Conservation (phyloP, 257 asterid species). For the Parsonsia alboflavescens region DNA sequence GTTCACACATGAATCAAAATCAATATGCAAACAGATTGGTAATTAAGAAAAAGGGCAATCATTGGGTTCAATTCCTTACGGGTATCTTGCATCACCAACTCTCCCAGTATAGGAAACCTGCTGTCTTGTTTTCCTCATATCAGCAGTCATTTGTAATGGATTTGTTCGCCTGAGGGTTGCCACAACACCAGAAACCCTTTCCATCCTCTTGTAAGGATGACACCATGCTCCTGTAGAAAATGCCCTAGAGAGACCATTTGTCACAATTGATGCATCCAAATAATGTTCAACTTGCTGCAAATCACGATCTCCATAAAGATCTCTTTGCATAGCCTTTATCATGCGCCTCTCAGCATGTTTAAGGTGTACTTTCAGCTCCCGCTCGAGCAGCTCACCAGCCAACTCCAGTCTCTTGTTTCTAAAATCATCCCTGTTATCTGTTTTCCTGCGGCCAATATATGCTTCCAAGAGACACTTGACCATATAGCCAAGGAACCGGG, state of each 20-base stretch:
- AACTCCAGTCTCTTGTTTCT: conserved; percentile 89
- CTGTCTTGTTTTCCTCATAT: conserved; percentile 92
- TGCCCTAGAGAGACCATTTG: conserved; percentile 91
- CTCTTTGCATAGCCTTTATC: conserved; percentile 73
- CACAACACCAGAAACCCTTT: conserved; percentile 78
- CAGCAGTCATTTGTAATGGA: conserved; percentile 77
- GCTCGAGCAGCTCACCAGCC: conserved; percentile 82
- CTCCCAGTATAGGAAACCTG: conserved; percentile 87
- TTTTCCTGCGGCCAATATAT: conserved; percentile 63
- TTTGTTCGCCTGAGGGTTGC: conserved; percentile 86
- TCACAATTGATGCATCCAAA: conserved; percentile 73
- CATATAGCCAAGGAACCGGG: conserved; percentile 82
- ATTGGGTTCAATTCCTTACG: conserved; percentile 44
- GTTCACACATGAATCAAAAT: background rate
- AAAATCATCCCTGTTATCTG: conserved; percentile 79
- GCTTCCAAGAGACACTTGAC: conserved; percentile 76
- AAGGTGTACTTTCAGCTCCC: conserved; percentile 71
- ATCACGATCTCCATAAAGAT: conserved; percentile 61
- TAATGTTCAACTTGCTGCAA: conserved; percentile 55
- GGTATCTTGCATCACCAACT: conserved; percentile 96
- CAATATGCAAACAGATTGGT: background rate
- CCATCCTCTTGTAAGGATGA: conserved; percentile 84
- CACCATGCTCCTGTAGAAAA: conserved; percentile 90
- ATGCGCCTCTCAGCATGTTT: conserved; percentile 81
- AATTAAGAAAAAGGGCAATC: background rate